A percentile compares a stretch with the other conserved stretches of the same genome.
Evolutionary conservation across 2,329 filamentous ascomycete genomes (phyloP).

Genomic region (Botrytis fabae): DNA sequence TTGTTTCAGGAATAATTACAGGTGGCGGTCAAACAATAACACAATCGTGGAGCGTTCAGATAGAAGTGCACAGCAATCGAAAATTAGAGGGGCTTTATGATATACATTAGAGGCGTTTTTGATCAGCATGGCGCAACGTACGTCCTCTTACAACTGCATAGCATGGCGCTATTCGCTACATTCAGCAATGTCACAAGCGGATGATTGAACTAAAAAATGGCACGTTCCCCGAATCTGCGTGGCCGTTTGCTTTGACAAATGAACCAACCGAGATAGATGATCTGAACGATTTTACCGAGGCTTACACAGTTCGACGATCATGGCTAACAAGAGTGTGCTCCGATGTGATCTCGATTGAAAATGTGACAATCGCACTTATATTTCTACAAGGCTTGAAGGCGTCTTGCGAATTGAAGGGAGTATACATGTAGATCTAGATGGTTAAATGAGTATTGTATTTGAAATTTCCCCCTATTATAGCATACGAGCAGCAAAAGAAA

Average conservation of each 20-base stretch:
- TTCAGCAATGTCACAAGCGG: neutral
- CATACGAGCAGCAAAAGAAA: neutral
- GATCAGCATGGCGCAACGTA: neutral
- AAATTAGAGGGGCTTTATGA: neutral
- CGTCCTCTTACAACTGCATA: neutral
- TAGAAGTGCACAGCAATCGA: neutral
- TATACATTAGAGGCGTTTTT: neutral
- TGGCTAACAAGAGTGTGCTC: neutral
- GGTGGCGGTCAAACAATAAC: neutral
- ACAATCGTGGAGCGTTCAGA: neutral
- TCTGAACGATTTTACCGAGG: neutral
- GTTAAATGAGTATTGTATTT: neutral
- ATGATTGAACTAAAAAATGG: neutral
- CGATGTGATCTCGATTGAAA: neutral
- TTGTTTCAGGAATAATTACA: neutral
- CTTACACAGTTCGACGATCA: neutral
- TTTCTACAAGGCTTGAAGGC: neutral
- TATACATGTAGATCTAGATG: neutral
- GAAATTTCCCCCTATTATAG: neutral
- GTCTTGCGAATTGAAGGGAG: neutral
- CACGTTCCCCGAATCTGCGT: conserved; percentile 3
- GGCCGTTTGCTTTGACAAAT: neutral
- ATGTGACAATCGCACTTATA: neutral
- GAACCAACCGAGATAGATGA: neutral
- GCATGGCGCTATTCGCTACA: neutral